Conservation (phyloP, 1,139 yeast genomes). For the Yamadazyma conglobata region DNA sequence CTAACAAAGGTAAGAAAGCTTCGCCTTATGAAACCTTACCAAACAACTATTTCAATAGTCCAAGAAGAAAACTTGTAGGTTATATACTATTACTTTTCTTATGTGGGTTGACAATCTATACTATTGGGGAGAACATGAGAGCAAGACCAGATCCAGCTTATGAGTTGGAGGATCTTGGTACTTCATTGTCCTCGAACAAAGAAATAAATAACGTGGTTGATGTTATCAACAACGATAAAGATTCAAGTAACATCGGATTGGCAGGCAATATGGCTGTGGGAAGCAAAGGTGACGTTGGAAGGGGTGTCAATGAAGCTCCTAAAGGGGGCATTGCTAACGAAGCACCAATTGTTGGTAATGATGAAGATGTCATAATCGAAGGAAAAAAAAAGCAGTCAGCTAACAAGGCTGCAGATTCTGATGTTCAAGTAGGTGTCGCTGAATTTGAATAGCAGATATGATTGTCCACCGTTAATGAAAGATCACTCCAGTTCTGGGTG, state of each 20-base stretch:
- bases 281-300: constrained; percentile 42
- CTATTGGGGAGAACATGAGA: constrained; percentile 38
- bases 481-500: too few species aligned
- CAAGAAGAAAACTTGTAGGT: constrained; percentile 38
- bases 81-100: constrained; percentile 34
- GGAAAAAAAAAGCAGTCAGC: constrained; percentile 11
- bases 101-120: constrained; percentile 35
- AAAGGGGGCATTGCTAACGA: constrained; percentile 50
- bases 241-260: constrained; percentile 30
- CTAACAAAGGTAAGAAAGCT: constrained; percentile 27
- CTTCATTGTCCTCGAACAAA: constrained; percentile 4
- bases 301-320: constrained; percentile 47
- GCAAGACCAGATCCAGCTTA: constrained; percentile 26
- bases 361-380: constrained; percentile 31
- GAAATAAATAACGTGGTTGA: constrained; percentile 21
- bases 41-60: constrained; percentile 31
- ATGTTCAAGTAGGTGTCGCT: constrained; percentile 1
- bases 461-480: too few species aligned
- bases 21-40: constrained; percentile 38
- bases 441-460: constrained; percentile 10
- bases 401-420: constrained; percentile 6
- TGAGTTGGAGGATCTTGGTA: constrained; percentile 22
- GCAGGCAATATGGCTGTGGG: constrained; percentile 42
- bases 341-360: constrained; percentile 43
- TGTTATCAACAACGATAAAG: constrained; percentile 28